Evolutionary conservation across 345 rosid species (phyloP), one percentile per base, ranked within the genome.

Genomic region (Arabis alpina): DNA sequence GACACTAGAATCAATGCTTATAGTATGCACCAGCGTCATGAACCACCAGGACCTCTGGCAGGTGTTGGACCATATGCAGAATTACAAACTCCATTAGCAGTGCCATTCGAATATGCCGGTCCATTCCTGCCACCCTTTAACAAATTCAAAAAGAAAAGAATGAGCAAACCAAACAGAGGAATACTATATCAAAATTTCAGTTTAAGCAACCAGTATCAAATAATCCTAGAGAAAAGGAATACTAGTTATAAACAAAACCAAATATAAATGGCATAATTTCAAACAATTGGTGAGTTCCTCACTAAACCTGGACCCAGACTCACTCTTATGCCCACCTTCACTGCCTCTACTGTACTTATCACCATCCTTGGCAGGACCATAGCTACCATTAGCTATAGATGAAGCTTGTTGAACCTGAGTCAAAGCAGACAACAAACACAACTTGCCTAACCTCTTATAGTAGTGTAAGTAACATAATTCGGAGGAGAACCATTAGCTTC

Each of bases 401-500:
- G 84, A 78, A 67, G 85, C 13, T 54, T 73, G 86, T 37, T 76
- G 90, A 67, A 80, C 83, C 75, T 86, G 93, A 73, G 23, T 19
- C 23, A 19, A 19, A 19, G 23, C 23, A 19, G 23, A 19, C 23
- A 19, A 19, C 23, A 19, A 19, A 19, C 23, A 19, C 23, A 19
- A 19, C 1, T 19, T 19, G 23, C 23, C 23, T 19, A 19, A 19
- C 23, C 23, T 19, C 23, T 1, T 19, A 87, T 56, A n/a, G 88
- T 84, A 39, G 96, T 87, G 67, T 82, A 90, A 62, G 97, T 88
- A 42, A 90, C 68, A 6, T 80, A 77, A 79, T 93, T 90, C 11
- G 94, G 89, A 11, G 86, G 84, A 67, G 78, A 77, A 0, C 92
- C 93, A 54, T 75, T 81, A 3, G 78, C 79, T 75, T 76, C 82